These are phyloP conservation scores for Candolleomyces aberdarensis DNA, from an alignment of 768 basidiomycete species.

Conservation along the genomic window DNA sequence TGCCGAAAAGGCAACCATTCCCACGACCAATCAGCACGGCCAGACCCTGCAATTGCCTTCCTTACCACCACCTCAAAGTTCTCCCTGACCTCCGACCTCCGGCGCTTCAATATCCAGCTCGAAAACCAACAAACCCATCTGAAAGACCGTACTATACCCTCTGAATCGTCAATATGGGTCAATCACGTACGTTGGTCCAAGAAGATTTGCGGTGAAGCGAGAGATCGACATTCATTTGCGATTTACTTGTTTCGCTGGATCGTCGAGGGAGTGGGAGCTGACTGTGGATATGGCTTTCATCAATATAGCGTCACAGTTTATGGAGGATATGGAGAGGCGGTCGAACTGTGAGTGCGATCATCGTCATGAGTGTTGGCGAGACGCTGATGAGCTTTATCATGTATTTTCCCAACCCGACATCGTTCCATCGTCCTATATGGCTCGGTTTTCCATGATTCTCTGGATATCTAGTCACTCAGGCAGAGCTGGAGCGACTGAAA, in stretches of 20 bases:
- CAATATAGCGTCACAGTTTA: constrained; percentile 79
- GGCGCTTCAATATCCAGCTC: no score
- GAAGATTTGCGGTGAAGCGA: constrained; percentile 6
- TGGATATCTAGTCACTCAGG: constrained; percentile 73
- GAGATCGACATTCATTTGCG: constrained; percentile 6
- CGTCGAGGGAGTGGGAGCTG: not conserved
- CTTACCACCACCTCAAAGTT: no score
- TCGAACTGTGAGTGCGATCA: constrained; percentile 84
- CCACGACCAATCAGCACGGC: no score
- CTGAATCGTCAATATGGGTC: constrained; percentile 60
- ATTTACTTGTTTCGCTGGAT: not conserved
- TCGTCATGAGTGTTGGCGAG: not conserved
- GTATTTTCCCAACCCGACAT: not conserved
- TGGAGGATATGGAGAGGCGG: constrained; percentile 96
- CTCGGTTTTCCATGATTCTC: constrained; percentile 11
- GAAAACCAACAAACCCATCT: no score
- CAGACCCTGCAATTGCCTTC: no score
- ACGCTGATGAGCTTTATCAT: not conserved
- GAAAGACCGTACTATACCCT: no score
- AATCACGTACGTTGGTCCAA: constrained; percentile 63
- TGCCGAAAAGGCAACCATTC: no score
- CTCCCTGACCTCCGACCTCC: no score
- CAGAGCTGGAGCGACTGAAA: constrained; percentile 92
- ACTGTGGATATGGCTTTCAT: not conserved
- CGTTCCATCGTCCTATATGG: not conserved